Conservation (phyloP, 805 yeast species). For the Schwanniomyces pseudopolymorphus region DNA sequence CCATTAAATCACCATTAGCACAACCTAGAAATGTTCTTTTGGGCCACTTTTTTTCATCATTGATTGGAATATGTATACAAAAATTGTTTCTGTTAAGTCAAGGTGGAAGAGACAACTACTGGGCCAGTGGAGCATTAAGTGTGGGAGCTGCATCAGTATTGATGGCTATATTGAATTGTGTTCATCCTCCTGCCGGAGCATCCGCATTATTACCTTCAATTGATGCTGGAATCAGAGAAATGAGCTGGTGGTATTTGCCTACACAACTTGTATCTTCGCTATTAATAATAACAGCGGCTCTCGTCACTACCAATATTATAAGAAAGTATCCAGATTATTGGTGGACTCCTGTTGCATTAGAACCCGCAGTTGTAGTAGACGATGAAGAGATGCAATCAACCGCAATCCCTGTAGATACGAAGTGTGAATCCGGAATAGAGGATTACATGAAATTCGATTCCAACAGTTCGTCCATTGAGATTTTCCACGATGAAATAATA, state of each 20-base stretch:
- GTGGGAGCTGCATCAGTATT: constrained; percentile 54
- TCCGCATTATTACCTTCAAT: constrained; percentile 58
- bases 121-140: constrained; percentile 58
- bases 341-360: constrained; percentile 47
- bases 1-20: constrained; percentile 55
- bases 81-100: constrained; percentile 51
- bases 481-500: constrained; percentile 12
- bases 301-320: constrained; percentile 52
- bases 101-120: constrained; percentile 46
- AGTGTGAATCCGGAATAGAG: neutral
- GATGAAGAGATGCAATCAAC: neutral
- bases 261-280: constrained; percentile 50
- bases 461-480: constrained; percentile 14
- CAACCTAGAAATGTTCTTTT: constrained; percentile 61
- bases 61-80: constrained; percentile 54
- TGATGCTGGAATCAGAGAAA: constrained; percentile 41
- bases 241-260: constrained; percentile 71
- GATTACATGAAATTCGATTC: constrained; percentile 13
- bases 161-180: constrained; percentile 54
- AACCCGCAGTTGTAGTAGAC: neutral
- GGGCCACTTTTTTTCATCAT: constrained; percentile 55
- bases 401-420: neutral
- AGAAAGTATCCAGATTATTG: constrained; percentile 58
- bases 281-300: constrained; percentile 49
- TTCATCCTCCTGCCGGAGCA: constrained; percentile 76